A percentile compares a stretch with the other conserved stretches of the same genome.
These are phyloP conservation scores for Pseudopyricularia cyperi DNA, from an alignment of 2,329 filamentous ascomycete species.

Conservation along the genomic window DNA sequence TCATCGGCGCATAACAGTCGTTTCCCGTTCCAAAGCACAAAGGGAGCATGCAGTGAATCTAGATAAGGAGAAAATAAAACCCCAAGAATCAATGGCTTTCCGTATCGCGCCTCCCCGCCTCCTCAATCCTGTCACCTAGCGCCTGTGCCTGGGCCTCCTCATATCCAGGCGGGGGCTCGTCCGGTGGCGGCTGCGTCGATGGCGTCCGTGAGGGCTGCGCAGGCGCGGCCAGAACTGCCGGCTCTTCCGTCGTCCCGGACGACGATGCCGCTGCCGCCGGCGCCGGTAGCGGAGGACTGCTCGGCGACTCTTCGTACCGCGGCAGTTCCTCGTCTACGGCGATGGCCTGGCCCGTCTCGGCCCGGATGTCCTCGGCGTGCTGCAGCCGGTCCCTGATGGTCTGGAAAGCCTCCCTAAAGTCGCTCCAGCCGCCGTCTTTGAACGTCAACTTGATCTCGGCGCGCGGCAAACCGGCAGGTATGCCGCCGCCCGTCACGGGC, in stretches of 20 bases:
- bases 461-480: conserved; percentile 58
- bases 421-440: conserved; percentile 88
- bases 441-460: conserved; percentile 80
- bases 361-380: conserved; percentile 64
- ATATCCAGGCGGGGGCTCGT: conserved; percentile 81
- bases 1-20: not conserved
- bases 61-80: not conserved
- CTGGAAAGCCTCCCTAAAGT: conserved; percentile 75
- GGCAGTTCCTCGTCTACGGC: conserved; percentile 75
- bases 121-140: conserved; percentile 45
- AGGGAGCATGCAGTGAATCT: not conserved
- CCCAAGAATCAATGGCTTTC: conserved; percentile 36
- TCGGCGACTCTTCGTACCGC: conserved; percentile 56
- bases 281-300: conserved; percentile 15
- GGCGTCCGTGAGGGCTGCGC: conserved; percentile 11
- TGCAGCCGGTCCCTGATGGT: conserved; percentile 71
- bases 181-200: conserved; percentile 26
- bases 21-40: not conserved
- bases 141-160: conserved; percentile 77
- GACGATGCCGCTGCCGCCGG: conserved; percentile 4
- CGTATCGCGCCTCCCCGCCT: conserved; percentile 61
- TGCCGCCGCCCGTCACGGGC: conserved; percentile 71
- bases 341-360: conserved; percentile 50
- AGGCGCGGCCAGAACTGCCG: conserved; percentile 7
- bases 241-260: conserved; percentile 9